Conservation (phyloP, 1,284 basidiomycete genomes). For the Ceratobasidium theobromae region DNA sequence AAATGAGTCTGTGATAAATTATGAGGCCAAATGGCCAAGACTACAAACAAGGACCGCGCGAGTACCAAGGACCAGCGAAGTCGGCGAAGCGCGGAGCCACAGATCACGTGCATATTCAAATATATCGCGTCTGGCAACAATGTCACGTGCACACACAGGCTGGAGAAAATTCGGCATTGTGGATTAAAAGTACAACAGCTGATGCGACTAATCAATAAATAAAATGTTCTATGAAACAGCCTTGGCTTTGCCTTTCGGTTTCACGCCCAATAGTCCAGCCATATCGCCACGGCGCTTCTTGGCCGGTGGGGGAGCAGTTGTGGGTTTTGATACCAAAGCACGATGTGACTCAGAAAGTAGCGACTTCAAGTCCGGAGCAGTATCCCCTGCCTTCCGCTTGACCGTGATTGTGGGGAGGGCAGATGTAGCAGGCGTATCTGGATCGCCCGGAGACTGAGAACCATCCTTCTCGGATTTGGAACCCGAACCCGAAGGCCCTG, state of each 20-base stretch:
- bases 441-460: slow-evolving; percentile 24
- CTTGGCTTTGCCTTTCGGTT: slow-evolving; percentile 46
- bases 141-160: slow-evolving; percentile 29
- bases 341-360: slow-evolving; percentile 74
- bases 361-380: slow-evolving; percentile 68
- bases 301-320: slow-evolving; percentile 44
- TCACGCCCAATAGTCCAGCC: slow-evolving; percentile 68
- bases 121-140: neutral
- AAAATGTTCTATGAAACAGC: slow-evolving; percentile 3
- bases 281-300: slow-evolving; percentile 67
- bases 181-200: neutral
- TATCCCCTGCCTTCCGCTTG: slow-evolving; percentile 74
- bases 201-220: neutral
- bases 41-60: no score
- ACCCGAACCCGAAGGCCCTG: slow-evolving; percentile 40
- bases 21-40: no score
- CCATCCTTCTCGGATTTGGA: slow-evolving; percentile 41
- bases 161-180: neutral
- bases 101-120: no score
- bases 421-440: slow-evolving; percentile 36
- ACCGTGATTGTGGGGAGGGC: slow-evolving; percentile 59
- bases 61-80: no score
- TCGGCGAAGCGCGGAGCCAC: no score
- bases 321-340: slow-evolving; percentile 56
- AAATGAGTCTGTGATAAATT: neutral